Evolutionary conservation across 139 green algal genomes (phyloP).

Genomic region (Chlamydomonas asymmetrica): DNA sequence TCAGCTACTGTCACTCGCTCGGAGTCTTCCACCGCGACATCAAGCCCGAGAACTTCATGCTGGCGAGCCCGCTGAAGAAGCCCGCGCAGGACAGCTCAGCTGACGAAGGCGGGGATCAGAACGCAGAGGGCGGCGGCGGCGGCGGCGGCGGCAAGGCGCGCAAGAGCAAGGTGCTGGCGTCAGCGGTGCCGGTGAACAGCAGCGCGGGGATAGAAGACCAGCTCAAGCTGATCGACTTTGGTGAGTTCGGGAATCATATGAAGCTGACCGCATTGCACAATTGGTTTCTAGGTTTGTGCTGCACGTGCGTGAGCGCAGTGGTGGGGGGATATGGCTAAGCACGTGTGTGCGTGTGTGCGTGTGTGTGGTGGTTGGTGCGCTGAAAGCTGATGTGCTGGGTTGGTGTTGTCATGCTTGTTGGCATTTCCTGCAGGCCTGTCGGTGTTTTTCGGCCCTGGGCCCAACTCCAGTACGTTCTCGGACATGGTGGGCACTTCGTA

Average conservation of each 20-base stretch:
- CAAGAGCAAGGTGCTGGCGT: neutral
- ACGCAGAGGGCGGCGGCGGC: neutral
- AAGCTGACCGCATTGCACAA: neutral
- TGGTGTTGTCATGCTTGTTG: too few species aligned
- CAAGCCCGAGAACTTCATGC: conserved; percentile 84
- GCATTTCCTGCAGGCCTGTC: too few species aligned
- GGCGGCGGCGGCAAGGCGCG: neutral
- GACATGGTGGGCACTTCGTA: conserved; percentile 65
- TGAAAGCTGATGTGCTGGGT: too few species aligned
- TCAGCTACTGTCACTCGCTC: conserved; percentile 36
- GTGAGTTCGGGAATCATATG: neutral
- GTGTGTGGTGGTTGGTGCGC: too few species aligned
- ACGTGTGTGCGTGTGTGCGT: too few species aligned
- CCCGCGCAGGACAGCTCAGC: neutral
- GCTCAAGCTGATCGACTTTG: conserved; percentile 68
- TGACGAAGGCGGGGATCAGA: too few species aligned
- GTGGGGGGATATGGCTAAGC: too few species aligned
- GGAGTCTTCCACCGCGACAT: conserved; percentile 45
- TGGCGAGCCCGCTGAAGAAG: conserved; percentile 56
- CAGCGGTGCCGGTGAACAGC: neutral
- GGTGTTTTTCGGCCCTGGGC: conserved; percentile 16
- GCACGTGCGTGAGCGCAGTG: too few species aligned
- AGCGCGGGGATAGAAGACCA: neutral
- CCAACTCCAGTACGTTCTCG: conserved; percentile 23
- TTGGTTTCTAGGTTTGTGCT: too few species aligned